Percentiles rank a stretch among this genome's conserved stretches.
Conservation (phyloP, 78 protist genomes). For the Dictyostelium capitatum region DNA sequence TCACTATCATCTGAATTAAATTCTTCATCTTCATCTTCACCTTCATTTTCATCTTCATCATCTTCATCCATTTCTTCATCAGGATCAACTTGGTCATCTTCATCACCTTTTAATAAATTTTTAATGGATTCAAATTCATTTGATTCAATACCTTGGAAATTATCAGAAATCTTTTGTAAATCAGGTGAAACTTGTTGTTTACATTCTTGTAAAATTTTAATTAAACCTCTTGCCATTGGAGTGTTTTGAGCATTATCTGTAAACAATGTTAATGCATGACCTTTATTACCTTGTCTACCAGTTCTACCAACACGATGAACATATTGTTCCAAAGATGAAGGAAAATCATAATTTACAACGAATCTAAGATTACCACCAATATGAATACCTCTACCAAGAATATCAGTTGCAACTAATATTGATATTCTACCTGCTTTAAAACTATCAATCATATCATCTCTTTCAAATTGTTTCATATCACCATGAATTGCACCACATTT, state of each 20-base stretch:
- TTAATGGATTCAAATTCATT: neutral
- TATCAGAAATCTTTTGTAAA: slow-evolving; percentile 5
- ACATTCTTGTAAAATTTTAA: slow-evolving; percentile 67
- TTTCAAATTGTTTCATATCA: slow-evolving; percentile 98
- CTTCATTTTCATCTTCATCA: neutral
- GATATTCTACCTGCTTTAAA: slow-evolving; percentile 88
- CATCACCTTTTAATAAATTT: slow-evolving; percentile 1
- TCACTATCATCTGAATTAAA: neutral
- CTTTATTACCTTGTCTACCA: slow-evolving; percentile 94
- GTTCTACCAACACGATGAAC: slow-evolving; percentile 96
- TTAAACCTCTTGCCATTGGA: slow-evolving; percentile 57
- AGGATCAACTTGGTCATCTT: neutral
- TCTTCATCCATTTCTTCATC: neutral
- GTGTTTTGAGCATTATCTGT: slow-evolving; percentile 25
- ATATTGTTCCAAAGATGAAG: slow-evolving; percentile 90
- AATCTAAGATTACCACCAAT: slow-evolving; percentile 92
- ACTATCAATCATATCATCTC: slow-evolving; percentile 93
- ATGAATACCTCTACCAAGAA: slow-evolving; percentile 98
- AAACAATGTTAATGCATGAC: slow-evolving; percentile 91
- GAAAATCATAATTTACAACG: slow-evolving; percentile 99
- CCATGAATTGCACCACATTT: slow-evolving; percentile 96
- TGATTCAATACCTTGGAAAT: neutral
- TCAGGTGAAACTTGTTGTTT: slow-evolving; percentile 36
- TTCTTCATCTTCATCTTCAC: neutral
- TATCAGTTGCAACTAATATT: slow-evolving; percentile 98